These are phyloP conservation scores for Hypoxylon sp. DNA, from an alignment of 2,329 filamentous ascomycete genomes.

Conservation along the genomic window DNA sequence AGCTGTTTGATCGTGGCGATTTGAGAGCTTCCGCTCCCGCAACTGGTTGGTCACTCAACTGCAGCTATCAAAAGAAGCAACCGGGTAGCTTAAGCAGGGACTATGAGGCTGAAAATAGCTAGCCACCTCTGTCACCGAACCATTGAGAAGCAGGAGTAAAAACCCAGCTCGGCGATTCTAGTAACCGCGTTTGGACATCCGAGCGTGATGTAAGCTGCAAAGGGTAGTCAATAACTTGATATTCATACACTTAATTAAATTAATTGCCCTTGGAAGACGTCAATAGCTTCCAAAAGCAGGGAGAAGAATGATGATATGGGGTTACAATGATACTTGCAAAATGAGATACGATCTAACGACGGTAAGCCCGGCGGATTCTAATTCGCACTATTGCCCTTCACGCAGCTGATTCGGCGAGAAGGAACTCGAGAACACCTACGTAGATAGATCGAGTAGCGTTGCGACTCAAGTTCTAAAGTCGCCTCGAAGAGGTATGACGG, in stretches of 20 bases:
- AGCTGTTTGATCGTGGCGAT: constrained; percentile 35
- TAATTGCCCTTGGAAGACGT: constrained; percentile 36
- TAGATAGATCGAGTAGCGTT: constrained; percentile 12
- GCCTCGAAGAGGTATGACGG: constrained; percentile 18
- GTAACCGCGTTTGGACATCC: constrained; percentile 5
- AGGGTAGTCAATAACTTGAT: constrained; percentile 21
- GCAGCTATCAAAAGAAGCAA: constrained; percentile 29
- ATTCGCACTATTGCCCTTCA: constrained; percentile 24
- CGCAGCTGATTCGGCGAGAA: constrained; percentile 17
- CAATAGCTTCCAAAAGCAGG: constrained; percentile 11
- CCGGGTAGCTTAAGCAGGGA: constrained; percentile 25
- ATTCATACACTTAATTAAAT: constrained; percentile 31
- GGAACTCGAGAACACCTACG: neutral
- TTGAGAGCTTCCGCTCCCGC: constrained; percentile 33
- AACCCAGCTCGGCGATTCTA: constrained; percentile 15
- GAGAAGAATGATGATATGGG: constrained; percentile 12
- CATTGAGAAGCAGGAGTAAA: constrained; percentile 13
- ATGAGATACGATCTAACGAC: constrained; percentile 19
- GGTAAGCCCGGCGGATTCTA: constrained; percentile 5
- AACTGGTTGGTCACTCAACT: constrained; percentile 38
- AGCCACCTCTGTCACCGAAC: constrained; percentile 31
- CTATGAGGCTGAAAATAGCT: constrained; percentile 43
- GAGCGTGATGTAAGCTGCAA: constrained; percentile 10
- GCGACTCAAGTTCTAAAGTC: constrained; percentile 18
- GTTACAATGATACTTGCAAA: constrained; percentile 19